phyloP scores from a whole-genome alignment of 2,329 filamentous ascomycete species.

The Fusarium sulawesiense region DNA sequence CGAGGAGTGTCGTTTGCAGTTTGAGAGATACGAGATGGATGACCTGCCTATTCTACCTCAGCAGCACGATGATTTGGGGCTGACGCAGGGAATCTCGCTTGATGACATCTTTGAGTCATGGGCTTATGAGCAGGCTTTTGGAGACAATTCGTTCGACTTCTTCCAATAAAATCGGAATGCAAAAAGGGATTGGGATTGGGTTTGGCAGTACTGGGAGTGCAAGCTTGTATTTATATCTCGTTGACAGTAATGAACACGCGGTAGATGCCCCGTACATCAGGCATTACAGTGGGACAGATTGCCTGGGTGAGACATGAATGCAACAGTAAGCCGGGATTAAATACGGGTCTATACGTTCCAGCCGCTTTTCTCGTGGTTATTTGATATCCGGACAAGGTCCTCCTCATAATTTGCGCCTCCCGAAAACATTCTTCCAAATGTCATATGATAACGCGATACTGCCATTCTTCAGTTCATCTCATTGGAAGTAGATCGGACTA shows the following conservation, averaged over 20 bases:
- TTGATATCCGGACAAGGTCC: constrained; percentile 2
- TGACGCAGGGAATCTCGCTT: constrained; percentile 14
- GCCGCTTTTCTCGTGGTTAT: not conserved
- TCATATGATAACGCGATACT: too few species aligned
- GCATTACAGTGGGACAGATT: rapidly evolving
- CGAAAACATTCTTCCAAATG: not conserved
- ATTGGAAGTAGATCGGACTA: too few species aligned
- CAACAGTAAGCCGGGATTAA: not conserved
- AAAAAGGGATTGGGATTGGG: not conserved
- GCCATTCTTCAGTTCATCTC: too few species aligned
- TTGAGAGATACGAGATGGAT: constrained; percentile 30
- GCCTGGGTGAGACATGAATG: not conserved
- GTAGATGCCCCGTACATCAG: not conserved
- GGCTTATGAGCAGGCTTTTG: constrained; percentile 32
- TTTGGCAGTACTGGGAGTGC: not conserved
- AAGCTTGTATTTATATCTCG: not conserved
- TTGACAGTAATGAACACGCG: not conserved
- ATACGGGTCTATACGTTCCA: not conserved
- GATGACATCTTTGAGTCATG: constrained; percentile 35
- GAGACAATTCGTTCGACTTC: constrained; percentile 24
- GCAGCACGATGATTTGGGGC: not conserved
- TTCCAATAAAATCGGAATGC: not conserved
- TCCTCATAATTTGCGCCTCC: not conserved
- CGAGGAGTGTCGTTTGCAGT: constrained; percentile 18
- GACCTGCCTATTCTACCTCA: not conserved